Evolutionary conservation across 1,284 basidiomycete species (phyloP).

Genomic region (Sporisorium graminicola): DNA sequence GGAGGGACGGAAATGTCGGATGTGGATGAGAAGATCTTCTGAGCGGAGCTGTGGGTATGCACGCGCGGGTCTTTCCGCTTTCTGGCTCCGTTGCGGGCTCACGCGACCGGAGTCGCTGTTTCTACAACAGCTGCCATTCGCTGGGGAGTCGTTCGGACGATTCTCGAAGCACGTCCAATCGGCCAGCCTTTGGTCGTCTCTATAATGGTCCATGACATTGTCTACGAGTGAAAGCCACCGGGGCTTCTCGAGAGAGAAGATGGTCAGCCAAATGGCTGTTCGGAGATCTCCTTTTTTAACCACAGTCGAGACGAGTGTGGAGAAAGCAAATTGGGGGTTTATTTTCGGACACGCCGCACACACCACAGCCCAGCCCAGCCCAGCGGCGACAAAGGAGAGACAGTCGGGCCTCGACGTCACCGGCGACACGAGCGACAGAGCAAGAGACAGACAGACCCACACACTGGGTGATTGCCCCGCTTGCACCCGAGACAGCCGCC

Average conservation of each 20-base stretch:
- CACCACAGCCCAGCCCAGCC: too few species aligned
- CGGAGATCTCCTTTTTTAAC: too few species aligned
- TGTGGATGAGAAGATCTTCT: too few species aligned
- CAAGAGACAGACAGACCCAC: too few species aligned
- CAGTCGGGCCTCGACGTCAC: constrained; percentile 27
- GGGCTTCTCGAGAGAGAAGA: too few species aligned
- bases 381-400: neutral
- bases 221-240: too few species aligned
- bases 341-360: neutral
- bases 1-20: constrained; percentile 15
- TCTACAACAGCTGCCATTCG: too few species aligned
- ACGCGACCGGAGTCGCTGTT: neutral
- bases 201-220: too few species aligned
- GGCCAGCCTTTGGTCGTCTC: too few species aligned
- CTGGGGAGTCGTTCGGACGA: too few species aligned
- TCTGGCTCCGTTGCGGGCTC: neutral
- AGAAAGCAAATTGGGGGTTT: neutral
- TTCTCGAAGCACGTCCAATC: too few species aligned
- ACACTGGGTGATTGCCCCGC: constrained; percentile 21
- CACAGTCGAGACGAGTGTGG: neutral
- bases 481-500: constrained; percentile 21
- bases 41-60: neutral
- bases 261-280: too few species aligned
- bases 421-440: neutral
- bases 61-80: constrained; percentile 24